Conservation (phyloP, 2,329 filamentous ascomycete species). For the Clarireedia paspali region DNA sequence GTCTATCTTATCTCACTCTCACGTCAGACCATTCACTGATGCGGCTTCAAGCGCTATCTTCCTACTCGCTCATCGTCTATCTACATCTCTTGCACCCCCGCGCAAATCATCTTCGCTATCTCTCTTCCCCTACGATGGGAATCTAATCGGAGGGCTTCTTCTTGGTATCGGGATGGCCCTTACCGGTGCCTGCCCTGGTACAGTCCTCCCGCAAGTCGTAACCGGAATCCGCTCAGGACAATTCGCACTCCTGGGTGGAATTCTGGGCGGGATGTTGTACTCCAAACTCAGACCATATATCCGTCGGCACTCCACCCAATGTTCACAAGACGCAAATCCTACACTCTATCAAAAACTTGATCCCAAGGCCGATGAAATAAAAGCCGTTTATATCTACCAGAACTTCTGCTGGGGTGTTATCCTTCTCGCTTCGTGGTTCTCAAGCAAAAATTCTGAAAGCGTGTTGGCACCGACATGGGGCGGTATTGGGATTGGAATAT, state of each 20-base stretch:
- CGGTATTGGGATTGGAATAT: conserved; percentile 49
- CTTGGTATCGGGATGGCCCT: conserved; percentile 60
- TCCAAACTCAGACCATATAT: conserved; percentile 22
- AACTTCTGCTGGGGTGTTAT: conserved; percentile 15
- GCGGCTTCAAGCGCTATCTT: conserved; percentile 37
- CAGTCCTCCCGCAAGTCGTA: conserved; percentile 53
- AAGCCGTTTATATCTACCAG: conserved; percentile 15
- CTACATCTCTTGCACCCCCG: background rate
- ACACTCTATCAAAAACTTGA: conserved; percentile 18
- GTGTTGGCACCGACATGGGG: conserved; percentile 33
- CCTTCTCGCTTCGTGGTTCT: conserved; percentile 4
- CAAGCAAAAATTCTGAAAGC: background rate
- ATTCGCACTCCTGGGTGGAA: conserved; percentile 45
- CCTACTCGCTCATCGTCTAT: conserved; percentile 25
- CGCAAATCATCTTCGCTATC: conserved; percentile 6
- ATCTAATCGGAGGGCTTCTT: conserved; percentile 54
- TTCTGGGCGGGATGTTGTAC: conserved; percentile 45
- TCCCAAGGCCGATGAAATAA: conserved; percentile 2
- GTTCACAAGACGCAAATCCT: conserved; percentile 2
- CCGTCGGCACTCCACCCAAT: background rate
- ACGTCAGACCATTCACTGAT: background rate
- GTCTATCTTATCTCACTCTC: conserved; percentile 23
- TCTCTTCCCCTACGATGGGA: conserved; percentile 55
- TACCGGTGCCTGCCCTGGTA: conserved; percentile 58
- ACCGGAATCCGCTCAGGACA: conserved; percentile 43